Base-by-base conservation (phyloP, 2,329 filamentous ascomycete genomes). In the Penicillium sp. region DNA sequence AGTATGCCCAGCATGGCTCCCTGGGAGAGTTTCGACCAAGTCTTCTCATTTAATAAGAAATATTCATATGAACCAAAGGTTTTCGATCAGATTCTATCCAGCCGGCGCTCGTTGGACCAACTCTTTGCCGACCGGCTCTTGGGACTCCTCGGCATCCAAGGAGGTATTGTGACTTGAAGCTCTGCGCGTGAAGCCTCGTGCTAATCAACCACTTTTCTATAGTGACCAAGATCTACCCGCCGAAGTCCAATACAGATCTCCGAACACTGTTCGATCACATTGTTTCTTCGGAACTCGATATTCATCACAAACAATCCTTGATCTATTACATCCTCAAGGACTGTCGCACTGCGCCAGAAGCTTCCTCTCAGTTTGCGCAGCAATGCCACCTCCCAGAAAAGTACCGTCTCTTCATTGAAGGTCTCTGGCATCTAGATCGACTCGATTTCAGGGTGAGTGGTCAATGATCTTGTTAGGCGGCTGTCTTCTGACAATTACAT, bases 311-410 rank as follows among this genome's bases (percentile, higher is more conserved):
- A 67, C 81, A 89, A 57, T 87, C 88, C 17, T 77, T 93, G 42
- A 75, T 94, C 56, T 94, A 87, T 74, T 95, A 94, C 66, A 74
- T 94, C 34, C 77, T 94, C 3, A 83, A 88, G 61, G 87, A 94
- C 65, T 80, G 85, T 63, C 80, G 84, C 60, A 69, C 73, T 34
- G 68, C 70, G 12, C 64, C 72, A 26, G 74, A 77, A 45, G 74
- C 75, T 19, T 74, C 76, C 3, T 69, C 76, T 6, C 74, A 78
- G 32, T 88, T 91, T 58, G 81, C 83, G 15, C 69, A 71, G 37
- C 71, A 72, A 22, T 82, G 81, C 5, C 82, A 83, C 55, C 75
- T 94, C 45, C 87, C 88, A 1, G 75, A 77, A 48, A 87, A 84
- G 57, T 94, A 91, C 66, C 81, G 83, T 67, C 81, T 87, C 40